Base-by-base conservation (phyloP, 1,284 basidiomycete genomes). In the Amylostereum chailletii region DNA sequence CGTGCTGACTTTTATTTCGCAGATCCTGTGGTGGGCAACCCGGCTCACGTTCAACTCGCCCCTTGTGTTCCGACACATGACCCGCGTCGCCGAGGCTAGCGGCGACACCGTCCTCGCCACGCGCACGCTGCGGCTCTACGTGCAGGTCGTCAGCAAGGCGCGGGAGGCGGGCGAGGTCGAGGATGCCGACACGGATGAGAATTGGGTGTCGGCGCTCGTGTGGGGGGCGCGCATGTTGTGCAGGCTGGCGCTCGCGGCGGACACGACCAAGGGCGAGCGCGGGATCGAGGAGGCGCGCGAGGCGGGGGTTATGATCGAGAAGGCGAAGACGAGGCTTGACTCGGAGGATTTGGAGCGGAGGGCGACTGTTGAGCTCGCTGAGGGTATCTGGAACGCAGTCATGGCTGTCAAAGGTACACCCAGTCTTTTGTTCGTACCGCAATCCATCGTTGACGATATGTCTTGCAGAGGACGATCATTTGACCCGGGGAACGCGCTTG, bases 11-110 rank as follows among this genome's bases (percentile, higher is more conserved):
- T 45, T 47, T 55, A 4, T 19, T 19, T 19, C 19, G 19, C 57
- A 92, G 81, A 74, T 90, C 10, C 72, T 96, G 1, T 94, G 91
- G 86, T 93, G 91, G 90, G 85, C 90, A 1, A 93, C 90, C 6
- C 82, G 84, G 19, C 75, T 92, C 27, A 96, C 93, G 0, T 95
- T 96, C 72, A 93, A 95, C 61, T 94, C 90, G 1, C 85, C 86
- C 56, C 78, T 82, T 5, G 71, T 95, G 10, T 77, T 90, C 50
- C 83, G 92, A 0, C 89, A 94, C 64, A 83, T 95, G 71, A 79
- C 81, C 10, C 81, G 83, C 1, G 66, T 94, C 0, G 69, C 89
- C 5, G 76, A 81, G 46, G 72, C 83, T 4, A 72, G 78, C 0
- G 83, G 83, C 3, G 83, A 89, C 53, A 64, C 70, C 5, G 61